Conservation (phyloP, 192 early-diverging fungal species). For the Coemansia sp. region DNA sequence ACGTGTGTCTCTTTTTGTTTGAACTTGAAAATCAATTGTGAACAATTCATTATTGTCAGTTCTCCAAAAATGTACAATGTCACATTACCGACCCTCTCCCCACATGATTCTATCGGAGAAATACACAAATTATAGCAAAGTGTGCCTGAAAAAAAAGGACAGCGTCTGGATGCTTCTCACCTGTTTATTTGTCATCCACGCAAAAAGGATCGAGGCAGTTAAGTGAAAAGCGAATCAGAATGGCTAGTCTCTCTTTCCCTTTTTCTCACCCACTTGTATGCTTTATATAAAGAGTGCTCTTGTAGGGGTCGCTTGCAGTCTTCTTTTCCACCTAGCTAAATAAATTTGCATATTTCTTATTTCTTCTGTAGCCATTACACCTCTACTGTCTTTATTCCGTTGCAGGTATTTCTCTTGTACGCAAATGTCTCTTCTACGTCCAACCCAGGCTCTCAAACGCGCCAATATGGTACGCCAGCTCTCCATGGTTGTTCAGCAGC, state of each 20-base stretch:
- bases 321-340: not conserved
- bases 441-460: constrained; percentile 4
- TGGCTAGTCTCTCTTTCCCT: not conserved
- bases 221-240: not conserved
- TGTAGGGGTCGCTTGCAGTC: not conserved
- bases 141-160: not conserved
- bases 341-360: constrained; percentile 2
- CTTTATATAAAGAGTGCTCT: not conserved
- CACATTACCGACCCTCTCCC: not conserved
- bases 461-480: constrained; percentile 14
- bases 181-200: not conserved
- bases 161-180: not conserved
- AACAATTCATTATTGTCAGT: not conserved
- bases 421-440: not conserved
- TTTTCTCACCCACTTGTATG: not conserved
- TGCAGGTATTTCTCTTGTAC: not conserved
- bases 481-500: constrained; percentile 4
- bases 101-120: not conserved
- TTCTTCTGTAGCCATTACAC: not conserved
- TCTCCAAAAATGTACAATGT: not conserved
- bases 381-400: not conserved
- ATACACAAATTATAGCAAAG: not conserved
- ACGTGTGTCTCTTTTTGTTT: not conserved
- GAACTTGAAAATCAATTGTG: not conserved
- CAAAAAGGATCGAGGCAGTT: not conserved